Evolutionary conservation across 352 stramenopile species (phyloP), one percentile per base, ranked within the genome.

Genomic region (Labyrinthula sp.): DNA sequence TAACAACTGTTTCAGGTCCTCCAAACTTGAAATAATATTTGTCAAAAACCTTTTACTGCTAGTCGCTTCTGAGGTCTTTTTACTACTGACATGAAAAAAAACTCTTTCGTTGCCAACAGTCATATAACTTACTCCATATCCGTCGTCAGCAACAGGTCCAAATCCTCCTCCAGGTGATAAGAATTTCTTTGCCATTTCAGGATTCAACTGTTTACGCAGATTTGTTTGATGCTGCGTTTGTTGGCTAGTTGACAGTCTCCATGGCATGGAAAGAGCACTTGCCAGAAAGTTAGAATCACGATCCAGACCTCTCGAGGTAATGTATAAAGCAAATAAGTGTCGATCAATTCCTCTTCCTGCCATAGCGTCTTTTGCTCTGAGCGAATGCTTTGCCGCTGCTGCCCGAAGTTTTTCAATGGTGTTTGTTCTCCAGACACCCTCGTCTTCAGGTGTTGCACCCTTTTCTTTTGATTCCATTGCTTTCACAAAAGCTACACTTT

Each of bases 241-340:
- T 59, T 87, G 76, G 45, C 68, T 81, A 22, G 76, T 86, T 40
- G 72, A 84, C 18, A 87, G 49, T 25, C 72, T 66, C 75, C 75
- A 87, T 27, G 76, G 73, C 10, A 73, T 71, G 3, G 63, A 65
- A 0, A 87, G 65, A 25, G 76, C 76, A 24, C 66, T 69, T 58
- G 82, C 78, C 33, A 87, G 58, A 61, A 87, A 87, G n/a, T 69
- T 59, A 25, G 73, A 83, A 41, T 85, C 73, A 33, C 76, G 69
- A 25, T 69, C 63, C 38, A 85, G 79, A 18, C 73, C 73, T 12
- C 80, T 75, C 1, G 73, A 83, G 24, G 92, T 72, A 49, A 94
- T 85, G 55, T 83, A 76, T 8, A 97, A 65, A 9, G 84, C 85
- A 66, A 97, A 86, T 30, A 97, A 63, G 57, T 94, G 83, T 28